Evolutionary conservation across 352 stramenopile genomes (phyloP), one percentile per base, ranked within the genome.

Genomic region (Pythium diclinum): DNA sequence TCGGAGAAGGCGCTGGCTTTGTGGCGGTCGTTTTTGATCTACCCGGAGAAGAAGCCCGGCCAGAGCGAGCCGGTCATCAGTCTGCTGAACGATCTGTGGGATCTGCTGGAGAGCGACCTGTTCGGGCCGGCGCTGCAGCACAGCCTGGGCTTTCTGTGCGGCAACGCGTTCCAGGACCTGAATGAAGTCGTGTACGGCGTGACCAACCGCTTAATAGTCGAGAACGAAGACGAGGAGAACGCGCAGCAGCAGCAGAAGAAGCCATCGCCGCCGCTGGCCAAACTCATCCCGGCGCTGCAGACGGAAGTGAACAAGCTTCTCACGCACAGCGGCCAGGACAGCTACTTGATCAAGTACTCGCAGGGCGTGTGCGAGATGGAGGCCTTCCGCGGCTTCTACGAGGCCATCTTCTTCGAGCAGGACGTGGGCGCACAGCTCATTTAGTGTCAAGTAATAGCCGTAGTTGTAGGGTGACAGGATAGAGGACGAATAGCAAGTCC

Each of bases 381-480:
- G 49, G 70, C 80, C n/a, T 93, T 93, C 56, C 82, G 81, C n/a
- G 81, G 78, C 59, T 93, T 93, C 59, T 93, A 93, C 72, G 82
- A 91, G 59, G 81, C 84, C 14, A 84, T 91, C 57, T 93, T 93
- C 71, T 91, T 91, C 56, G 75, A 90, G 65, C 71, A 88, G 57
- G 74, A 77, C 48, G 68, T 69, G 19, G n/a, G 21, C 25, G 2
- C 71, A 25, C 68, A 76, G 63, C 68, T 90, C 58, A 76, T 76
- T 38, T 76, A 62, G 64, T 34, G 25, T 46, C 25, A 46, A 14
- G 34, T 32, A 30, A 40, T 36, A 51, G 17, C 49, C 56, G 16
- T 56, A 56, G 23, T 19, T 36, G 21, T 56, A 6, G 4, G 57
- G n/a, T 33, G 25, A 23, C 10, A 19, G 5, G 25, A 53, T 19